These are phyloP conservation scores for Olyra latifolia DNA, from an alignment of 176 grass and related monocot genomes.

Conservation along the genomic window DNA sequence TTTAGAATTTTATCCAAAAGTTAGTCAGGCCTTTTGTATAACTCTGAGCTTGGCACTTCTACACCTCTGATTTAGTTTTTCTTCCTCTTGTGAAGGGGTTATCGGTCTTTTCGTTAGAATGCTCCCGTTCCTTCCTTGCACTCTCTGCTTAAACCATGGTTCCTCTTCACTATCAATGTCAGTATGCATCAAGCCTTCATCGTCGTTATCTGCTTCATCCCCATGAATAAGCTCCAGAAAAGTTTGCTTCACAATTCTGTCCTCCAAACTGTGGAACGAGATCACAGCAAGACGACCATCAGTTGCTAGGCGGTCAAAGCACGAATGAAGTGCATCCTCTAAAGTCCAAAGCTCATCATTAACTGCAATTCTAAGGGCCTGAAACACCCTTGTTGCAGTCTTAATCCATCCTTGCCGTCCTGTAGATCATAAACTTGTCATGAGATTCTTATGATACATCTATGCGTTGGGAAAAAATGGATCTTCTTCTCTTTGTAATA, in stretches of 20 bases:
- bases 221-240: slow-evolving; percentile 75
- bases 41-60: slow-evolving; percentile 94
- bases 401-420: slow-evolving; percentile 92
- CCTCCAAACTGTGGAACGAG: slow-evolving; percentile 92
- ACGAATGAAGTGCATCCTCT: slow-evolving; percentile 78
- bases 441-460: not conserved
- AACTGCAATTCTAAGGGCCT: slow-evolving; percentile 89
- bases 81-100: slow-evolving; percentile 78
- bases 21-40: slow-evolving; percentile 50
- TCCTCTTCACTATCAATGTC: slow-evolving; percentile 38
- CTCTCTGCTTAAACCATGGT: slow-evolving; percentile 57
- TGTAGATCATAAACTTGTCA: slow-evolving; percentile 41
- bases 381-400: slow-evolving; percentile 90
- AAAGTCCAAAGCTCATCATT: slow-evolving; percentile 71
- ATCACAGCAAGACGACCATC: slow-evolving; percentile 82
- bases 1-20: not conserved
- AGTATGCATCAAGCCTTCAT: not conserved
- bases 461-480: not conserved
- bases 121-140: slow-evolving; percentile 67
- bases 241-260: slow-evolving; percentile 83
- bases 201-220: slow-evolving; percentile 21
- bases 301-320: slow-evolving; percentile 72
- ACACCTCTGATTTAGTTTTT: slow-evolving; percentile 82
- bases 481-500: not conserved
- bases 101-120: slow-evolving; percentile 85